A percentile compares a stretch with the other conserved stretches of the same genome.
Evolutionary conservation across 345 rosid genomes (phyloP).

Genomic region (Chamaenerion angustifolium): DNA sequence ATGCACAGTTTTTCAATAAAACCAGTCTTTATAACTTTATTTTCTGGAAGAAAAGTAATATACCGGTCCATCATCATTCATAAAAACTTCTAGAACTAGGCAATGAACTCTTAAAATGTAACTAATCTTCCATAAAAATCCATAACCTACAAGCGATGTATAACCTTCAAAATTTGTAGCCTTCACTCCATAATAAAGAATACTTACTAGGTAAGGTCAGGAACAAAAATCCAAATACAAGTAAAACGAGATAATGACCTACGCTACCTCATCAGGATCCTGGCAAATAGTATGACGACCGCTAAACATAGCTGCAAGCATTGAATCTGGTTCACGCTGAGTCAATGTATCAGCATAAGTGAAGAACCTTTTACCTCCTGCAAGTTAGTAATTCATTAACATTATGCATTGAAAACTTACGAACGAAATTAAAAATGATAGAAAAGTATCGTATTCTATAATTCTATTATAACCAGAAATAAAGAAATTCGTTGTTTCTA

Average conservation of each 20-base stretch:
- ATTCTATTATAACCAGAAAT: too few relatives aligned
- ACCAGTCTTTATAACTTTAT: background rate
- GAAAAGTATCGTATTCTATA: too few relatives aligned
- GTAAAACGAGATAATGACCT: background rate
- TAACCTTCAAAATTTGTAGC: too few relatives aligned
- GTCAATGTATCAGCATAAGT: constrained; percentile 72
- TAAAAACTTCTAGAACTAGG: too few relatives aligned
- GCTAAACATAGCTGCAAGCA: constrained; percentile 94
- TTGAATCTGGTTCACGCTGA: constrained; percentile 76
- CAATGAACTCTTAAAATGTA: too few relatives aligned
- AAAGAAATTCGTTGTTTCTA: too few relatives aligned
- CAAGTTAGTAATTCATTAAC: background rate
- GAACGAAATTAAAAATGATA: background rate
- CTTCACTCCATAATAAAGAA: too few relatives aligned
- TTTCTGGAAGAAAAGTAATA: background rate
- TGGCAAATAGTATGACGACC: constrained; percentile 52
- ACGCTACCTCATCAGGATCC: constrained; percentile 56
- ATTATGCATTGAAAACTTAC: background rate
- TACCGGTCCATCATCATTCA: background rate
- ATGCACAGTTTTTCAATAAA: background rate
- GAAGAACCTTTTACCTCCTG: constrained; percentile 83
- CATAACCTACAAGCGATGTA: too few relatives aligned
- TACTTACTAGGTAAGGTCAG: too few relatives aligned
- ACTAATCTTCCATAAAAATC: too few relatives aligned
- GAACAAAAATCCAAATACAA: too few relatives aligned